Conservation (phyloP, 176 grass and related monocot species). For the Lolium perenne region DNA sequence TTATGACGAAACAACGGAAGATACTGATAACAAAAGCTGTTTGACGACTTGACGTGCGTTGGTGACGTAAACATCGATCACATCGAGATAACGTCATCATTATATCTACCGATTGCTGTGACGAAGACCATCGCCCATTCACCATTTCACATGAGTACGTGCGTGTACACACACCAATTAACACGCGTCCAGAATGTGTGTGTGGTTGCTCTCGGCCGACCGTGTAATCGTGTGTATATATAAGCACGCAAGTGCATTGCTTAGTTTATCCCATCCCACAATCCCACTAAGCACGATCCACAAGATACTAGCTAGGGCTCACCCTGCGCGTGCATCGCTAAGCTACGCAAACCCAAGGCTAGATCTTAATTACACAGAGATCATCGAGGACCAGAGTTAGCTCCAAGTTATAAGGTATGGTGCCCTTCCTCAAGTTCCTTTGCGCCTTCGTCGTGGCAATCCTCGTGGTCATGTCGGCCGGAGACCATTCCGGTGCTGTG, state of each 20-base stretch:
- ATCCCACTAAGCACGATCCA: neutral
- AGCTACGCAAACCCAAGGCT: neutral
- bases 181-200: neutral
- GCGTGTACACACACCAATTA: no score
- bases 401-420: neutral
- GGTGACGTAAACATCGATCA: no score
- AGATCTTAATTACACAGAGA: neutral
- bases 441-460: neutral
- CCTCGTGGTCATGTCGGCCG: neutral
- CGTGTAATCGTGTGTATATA: neutral
- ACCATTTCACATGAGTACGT: neutral
- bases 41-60: no score
- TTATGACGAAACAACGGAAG: no score
- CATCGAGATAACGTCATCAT: no score
- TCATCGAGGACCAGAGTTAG: neutral
- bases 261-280: neutral
- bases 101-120: no score
- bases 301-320: no score
- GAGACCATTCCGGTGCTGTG: neutral
- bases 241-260: neutral
- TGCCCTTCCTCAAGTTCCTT: neutral
- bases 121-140: neutral
- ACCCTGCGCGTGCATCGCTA: neutral
- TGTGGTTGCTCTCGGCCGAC: neutral
- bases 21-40: no score